phyloP scores from a whole-genome alignment of 805 yeast genomes.

The Candida nonsorbophila region DNA sequence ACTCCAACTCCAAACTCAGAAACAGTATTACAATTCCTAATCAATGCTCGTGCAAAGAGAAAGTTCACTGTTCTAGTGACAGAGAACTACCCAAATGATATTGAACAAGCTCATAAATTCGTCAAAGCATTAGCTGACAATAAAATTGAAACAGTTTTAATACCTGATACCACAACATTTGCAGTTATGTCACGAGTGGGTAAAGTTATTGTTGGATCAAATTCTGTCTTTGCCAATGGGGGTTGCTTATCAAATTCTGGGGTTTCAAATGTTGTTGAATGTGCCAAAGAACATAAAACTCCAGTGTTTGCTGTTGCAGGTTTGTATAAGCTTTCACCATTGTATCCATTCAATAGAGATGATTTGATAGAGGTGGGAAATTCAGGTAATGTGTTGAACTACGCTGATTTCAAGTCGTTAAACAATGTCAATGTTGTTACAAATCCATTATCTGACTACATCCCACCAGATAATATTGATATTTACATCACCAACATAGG shows the following conservation, averaged over 20 bases:
- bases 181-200: conserved; percentile 98
- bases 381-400: conserved; percentile 81
- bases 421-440: conserved; percentile 70
- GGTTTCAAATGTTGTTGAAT: conserved; percentile 87
- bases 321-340: conserved; percentile 84
- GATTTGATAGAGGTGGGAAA: conserved; percentile 87
- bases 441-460: conserved; percentile 86
- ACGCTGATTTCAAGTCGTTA: conserved; percentile 62
- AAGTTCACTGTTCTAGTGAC: conserved; percentile 88
- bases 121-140: conserved; percentile 77
- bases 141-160: conserved; percentile 82
- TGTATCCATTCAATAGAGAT: conserved; percentile 85
- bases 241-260: conserved; percentile 90
- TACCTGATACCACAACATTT: conserved; percentile 88
- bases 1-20: conserved; percentile 95
- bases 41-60: conserved; percentile 84
- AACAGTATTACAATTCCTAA: conserved; percentile 80
- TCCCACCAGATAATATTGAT: conserved; percentile 91
- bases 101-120: conserved; percentile 69
- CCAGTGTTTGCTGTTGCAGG: conserved; percentile 97
- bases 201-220: conserved; percentile 88
- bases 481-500: conserved; percentile 93
- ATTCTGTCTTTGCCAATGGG: conserved; percentile 93
- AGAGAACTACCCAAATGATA: conserved; percentile 87
- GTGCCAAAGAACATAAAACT: conserved; percentile 92